Evolutionary conservation across 1,139 yeast genomes (phyloP), one percentile per base, ranked within the genome.

Genomic region (Kurtzmaniella natalensis): DNA sequence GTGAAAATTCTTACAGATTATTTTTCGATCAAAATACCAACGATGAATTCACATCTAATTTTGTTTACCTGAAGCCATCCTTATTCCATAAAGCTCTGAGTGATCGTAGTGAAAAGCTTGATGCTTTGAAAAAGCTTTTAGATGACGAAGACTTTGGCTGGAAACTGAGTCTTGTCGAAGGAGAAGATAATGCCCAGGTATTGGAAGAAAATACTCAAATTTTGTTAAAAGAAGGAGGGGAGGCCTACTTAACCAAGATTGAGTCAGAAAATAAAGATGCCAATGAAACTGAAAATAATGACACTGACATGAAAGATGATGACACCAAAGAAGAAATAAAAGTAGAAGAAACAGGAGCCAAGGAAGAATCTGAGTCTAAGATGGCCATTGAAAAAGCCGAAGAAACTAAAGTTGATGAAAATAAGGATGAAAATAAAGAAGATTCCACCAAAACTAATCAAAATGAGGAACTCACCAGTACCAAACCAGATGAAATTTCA

Each of bases 21-120:
- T 81, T 84, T 51, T 87, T 89, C 52, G 95, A 86, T 51, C 72
- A 82, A 3, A 81, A 76, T n/a, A 77, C 95, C 0, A 78, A 76
- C 44, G 98, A 92, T 59, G 82, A 81, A 44, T 88, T 84, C 51
- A 73, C 87, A 2, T 65, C 87, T 29, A 70, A 69, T 40, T 55
- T 76, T 1, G 64, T 74, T 3, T 76, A 59, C 42, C 57, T 50
- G 25, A 59, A 57, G 37, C 62, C 51, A 22, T 45, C 49, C 9
- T 70, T 58, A 7, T n/a, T n/a, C n/a, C 61, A 54, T 5, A 46
- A 43, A 31, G 37, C 52, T 10, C 47, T 39, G 14, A 54, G 48
- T 13, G 66, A 60, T 3, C 61, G 55, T 35, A 44, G 57, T 66
- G 37, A 32, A 7, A 35, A 35, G 18, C 21, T 35, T 5, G 32